These are phyloP conservation scores for Zygoascus sp. DNA, from an alignment of 1,139 yeast genomes.

Conservation along the genomic window DNA sequence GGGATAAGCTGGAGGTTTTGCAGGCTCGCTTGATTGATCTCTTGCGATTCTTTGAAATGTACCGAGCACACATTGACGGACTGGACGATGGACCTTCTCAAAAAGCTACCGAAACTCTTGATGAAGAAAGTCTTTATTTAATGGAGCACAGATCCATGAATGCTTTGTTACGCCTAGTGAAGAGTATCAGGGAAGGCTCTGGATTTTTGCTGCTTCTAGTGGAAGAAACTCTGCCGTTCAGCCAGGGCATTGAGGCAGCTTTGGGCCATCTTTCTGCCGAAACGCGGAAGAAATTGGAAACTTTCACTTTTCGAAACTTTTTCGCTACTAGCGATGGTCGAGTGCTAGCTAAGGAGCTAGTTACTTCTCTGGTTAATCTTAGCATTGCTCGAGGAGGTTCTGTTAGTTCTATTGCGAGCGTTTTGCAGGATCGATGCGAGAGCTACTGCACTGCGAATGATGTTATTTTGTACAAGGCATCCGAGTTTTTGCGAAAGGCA, in stretches of 20 bases:
- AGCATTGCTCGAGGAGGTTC: constrained; percentile 90
- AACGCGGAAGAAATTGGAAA: constrained; percentile 62
- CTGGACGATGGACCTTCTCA: constrained; percentile 18
- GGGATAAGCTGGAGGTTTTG: constrained; percentile 25
- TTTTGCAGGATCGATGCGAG: constrained; percentile 89
- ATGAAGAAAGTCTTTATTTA: constrained; percentile 65
- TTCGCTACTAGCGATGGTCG: constrained; percentile 63
- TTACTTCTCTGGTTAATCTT: constrained; percentile 83
- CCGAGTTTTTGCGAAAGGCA: constrained; percentile 85
- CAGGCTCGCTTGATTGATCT: constrained; percentile 35
- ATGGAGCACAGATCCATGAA: constrained; percentile 90
- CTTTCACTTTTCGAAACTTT: constrained; percentile 66
- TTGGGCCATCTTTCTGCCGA: constrained; percentile 63
- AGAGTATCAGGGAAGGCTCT: constrained; percentile 81
- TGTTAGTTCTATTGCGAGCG: constrained; percentile 82
- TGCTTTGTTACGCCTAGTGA: constrained; percentile 68
- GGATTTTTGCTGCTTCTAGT: constrained; percentile 78
- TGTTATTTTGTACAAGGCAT: constrained; percentile 88
- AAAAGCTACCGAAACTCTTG: constrained; percentile 1
- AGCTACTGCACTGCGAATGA: constrained; percentile 93
- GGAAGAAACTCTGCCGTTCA: constrained; percentile 55
- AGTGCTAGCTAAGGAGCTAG: constrained; percentile 74
- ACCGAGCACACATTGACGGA: constrained; percentile 41
- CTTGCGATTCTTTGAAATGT: constrained; percentile 36
- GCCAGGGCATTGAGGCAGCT: constrained; percentile 53